Base-by-base conservation (phyloP, 2,329 filamentous ascomycete species). In the Sporothrix pseudoabietina region DNA sequence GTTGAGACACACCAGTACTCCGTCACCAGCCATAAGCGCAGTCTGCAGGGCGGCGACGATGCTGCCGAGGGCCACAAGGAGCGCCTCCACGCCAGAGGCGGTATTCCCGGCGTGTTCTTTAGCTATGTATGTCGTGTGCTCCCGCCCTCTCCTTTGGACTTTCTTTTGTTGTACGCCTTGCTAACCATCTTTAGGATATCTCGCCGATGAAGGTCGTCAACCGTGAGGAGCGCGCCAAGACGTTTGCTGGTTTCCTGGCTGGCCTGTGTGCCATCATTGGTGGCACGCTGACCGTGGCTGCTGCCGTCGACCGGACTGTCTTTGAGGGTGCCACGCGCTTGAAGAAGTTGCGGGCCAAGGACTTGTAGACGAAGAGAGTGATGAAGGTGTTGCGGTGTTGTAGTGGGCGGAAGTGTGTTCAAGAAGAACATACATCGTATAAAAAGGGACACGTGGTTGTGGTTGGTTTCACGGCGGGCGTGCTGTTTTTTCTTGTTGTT, bases 151-250 rank as follows among this genome's bases (percentile, higher is more conserved):
- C 5, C 12, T 63, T 32, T 71, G 14, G 22, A 10, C 19, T 57
- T 2, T 3, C 22, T 52, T 30, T 32, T 71, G 22, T 57, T 32
- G 41, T 52, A 26, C 12, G 26, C 14, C 59, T n/a, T 7, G 54
- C 44, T 44, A 54, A 65, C 26, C 12, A 16, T 44, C 35, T 44
- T 26, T 72, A 94, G 92, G 96, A 99, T 79, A 99, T 99, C 81
- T 98, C 95, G 1, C 96, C 96, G 5, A 99, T 99, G 96, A 99
- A 98, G 85, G 95, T 99, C 75, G 92, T 99, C 83, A 99, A 99
- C 85, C 92, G 94, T 72, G 97, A 99, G 84, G 91, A 93, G 77
- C 89, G 93, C 65, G 86, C 91, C 75, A 98, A 98, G 86, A 92
- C 92, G 4, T 97, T 99, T 81, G 90, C 93, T 0, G 93, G 93